These are phyloP conservation scores for Schoenoplectus triqueter DNA, from an alignment of 202 grass and related monocot genomes.

Conservation along the genomic window DNA sequence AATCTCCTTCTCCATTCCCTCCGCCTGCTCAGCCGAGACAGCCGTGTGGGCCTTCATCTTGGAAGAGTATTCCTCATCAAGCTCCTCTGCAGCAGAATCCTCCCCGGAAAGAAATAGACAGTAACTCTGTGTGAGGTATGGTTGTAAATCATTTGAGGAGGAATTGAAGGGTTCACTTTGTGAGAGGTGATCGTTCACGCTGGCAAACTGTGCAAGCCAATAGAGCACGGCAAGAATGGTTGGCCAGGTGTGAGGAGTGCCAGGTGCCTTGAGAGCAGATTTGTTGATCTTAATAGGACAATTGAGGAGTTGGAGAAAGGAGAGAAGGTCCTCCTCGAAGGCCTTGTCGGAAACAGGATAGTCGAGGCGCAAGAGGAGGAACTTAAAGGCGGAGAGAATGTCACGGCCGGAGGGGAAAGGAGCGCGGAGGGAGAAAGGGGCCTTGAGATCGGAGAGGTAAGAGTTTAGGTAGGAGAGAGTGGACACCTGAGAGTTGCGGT, in stretches of 20 bases:
- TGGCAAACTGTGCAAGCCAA: slow-evolving; percentile 65
- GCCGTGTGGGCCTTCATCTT: slow-evolving; percentile 44
- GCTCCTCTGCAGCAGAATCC: slow-evolving; percentile 49
- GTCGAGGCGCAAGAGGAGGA: slow-evolving; percentile 46
- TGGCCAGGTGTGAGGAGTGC: slow-evolving; percentile 84
- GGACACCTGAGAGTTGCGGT: slow-evolving; percentile 44
- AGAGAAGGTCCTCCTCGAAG: slow-evolving; percentile 64
- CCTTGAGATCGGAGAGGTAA: slow-evolving; percentile 49
- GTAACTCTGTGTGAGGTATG: slow-evolving; percentile 59
- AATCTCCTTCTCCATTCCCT: slow-evolving; percentile 59
- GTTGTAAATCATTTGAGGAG: slow-evolving; percentile 44
- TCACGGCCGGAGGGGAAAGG: slow-evolving; percentile 67
- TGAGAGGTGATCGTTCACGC: slow-evolving; percentile 6
- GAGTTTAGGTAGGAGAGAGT: slow-evolving; percentile 63
- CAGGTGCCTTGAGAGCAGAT: slow-evolving; percentile 76
- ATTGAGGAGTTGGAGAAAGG: slow-evolving; percentile 43
- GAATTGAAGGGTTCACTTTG: background rate
- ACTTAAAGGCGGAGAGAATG: slow-evolving; percentile 60
- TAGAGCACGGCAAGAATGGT: slow-evolving; percentile 68
- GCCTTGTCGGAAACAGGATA: background rate
- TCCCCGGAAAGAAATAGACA: slow-evolving; percentile 51
- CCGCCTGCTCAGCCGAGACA: background rate
- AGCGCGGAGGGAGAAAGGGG: slow-evolving; percentile 48
- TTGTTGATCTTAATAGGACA: slow-evolving; percentile 67
- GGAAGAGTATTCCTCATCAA: slow-evolving; percentile 63